phyloP scores from a whole-genome alignment of 2,329 filamentous ascomycete species.

The Xylariaceae sp. region DNA sequence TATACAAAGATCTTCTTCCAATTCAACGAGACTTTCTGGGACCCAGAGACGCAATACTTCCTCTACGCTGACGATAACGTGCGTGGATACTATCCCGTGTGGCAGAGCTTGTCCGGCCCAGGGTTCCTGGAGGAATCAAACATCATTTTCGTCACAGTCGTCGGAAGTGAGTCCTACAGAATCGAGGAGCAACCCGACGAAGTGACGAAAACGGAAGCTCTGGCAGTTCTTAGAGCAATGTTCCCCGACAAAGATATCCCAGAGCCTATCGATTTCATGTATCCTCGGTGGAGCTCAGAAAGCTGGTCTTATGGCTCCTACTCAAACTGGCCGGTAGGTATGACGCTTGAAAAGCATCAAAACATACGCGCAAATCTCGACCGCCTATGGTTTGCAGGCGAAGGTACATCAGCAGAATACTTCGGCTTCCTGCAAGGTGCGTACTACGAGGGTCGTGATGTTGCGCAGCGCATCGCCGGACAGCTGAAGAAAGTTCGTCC shows the following conservation, averaged over 20 bases:
- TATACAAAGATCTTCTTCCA: conserved; percentile 73
- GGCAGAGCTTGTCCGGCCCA: conserved; percentile 56
- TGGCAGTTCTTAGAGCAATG: conserved; percentile 58
- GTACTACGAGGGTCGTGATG: conserved; percentile 52
- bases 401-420: conserved; percentile 59
- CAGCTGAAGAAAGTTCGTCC: conserved; percentile 24
- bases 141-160: conserved; percentile 63
- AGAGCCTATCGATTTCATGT: conserved; percentile 57
- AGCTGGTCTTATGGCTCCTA: conserved; percentile 56
- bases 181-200: conserved; percentile 58
- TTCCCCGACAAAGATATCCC: conserved; percentile 55
- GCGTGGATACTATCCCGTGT: conserved; percentile 51
- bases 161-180: conserved; percentile 51
- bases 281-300: conserved; percentile 53
- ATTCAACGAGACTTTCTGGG: conserved; percentile 66
- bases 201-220: conserved; percentile 51
- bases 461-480: conserved; percentile 41
- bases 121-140: conserved; percentile 59
- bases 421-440: conserved; percentile 64
- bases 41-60: conserved; percentile 40
- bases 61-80: conserved; percentile 40
- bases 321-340: conserved; percentile 63
- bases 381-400: conserved; percentile 61
- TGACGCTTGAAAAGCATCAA: conserved; percentile 62
- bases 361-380: conserved; percentile 63